Conservation (phyloP, 108 stramenopile species). For the Skeletonema marinoi region DNA sequence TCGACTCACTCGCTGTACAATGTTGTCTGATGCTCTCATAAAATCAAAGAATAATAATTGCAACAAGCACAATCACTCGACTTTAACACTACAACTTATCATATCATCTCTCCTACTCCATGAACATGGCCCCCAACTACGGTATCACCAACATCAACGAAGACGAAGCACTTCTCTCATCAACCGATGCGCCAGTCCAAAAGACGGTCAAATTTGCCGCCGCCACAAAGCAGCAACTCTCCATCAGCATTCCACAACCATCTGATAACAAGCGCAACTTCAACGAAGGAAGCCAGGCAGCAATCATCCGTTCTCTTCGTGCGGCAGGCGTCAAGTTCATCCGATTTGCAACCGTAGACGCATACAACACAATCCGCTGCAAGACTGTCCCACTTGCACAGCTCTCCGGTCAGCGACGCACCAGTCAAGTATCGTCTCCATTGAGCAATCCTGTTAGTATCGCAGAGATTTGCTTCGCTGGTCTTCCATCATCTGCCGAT, state of each 20-base stretch:
- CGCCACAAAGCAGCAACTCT: background rate
- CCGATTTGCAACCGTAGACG: constrained; percentile 67
- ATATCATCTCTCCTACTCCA: too few relatives aligned
- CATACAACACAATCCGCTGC: constrained; percentile 66
- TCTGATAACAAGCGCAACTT: constrained; percentile 14
- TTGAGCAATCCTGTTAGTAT: constrained; percentile 48
- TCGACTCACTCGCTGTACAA: too few relatives aligned
- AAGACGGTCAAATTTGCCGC: background rate
- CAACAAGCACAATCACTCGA: too few relatives aligned
- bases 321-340: constrained; percentile 76
- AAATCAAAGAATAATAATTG: too few relatives aligned
- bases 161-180: background rate
- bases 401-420: background rate
- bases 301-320: constrained; percentile 69
- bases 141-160: background rate
- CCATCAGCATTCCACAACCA: constrained; percentile 10
- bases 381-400: constrained; percentile 64
- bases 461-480: constrained; percentile 71
- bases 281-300: constrained; percentile 27
- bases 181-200: background rate
- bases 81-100: too few relatives aligned
- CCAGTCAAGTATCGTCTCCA: background rate
- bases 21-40: too few relatives aligned
- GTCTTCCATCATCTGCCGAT: constrained; percentile 66
- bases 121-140: background rate